Conservation (phyloP, 1,284 basidiomycete species). For the Rhodofomes roseus region DNA sequence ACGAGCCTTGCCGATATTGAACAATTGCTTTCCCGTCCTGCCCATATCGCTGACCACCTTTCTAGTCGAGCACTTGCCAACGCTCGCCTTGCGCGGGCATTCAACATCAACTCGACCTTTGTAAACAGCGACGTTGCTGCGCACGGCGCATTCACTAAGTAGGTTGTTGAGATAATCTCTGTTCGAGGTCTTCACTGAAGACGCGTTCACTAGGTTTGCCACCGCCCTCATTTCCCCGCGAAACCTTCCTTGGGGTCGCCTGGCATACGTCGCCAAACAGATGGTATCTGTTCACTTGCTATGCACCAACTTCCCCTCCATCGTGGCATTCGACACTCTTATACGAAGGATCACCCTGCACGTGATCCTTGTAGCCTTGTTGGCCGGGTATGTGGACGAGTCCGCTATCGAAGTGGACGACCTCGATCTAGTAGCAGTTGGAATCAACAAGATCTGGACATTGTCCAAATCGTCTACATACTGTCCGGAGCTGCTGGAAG, state of each 20-base stretch:
- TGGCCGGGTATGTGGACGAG: slow-evolving; percentile 31
- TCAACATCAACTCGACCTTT: slow-evolving; percentile 40
- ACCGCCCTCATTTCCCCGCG: slow-evolving; percentile 22
- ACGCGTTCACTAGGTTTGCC: slow-evolving; percentile 13
- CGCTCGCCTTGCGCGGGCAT: slow-evolving; percentile 36
- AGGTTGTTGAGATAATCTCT: background rate
- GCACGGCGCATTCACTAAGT: slow-evolving; percentile 30
- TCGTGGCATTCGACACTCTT: slow-evolving; percentile 32
- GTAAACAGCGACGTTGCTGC: slow-evolving; percentile 29
- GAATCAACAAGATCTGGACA: slow-evolving; percentile 40
- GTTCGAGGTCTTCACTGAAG: background rate
- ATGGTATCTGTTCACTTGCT: slow-evolving; percentile 27
- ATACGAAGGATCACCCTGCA: slow-evolving; percentile 42
- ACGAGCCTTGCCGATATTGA: background rate
- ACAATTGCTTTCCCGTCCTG: background rate
- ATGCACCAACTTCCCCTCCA: slow-evolving; percentile 2
- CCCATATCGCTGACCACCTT: slow-evolving; percentile 16
- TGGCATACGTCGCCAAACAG: slow-evolving; percentile 26
- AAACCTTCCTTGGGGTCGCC: slow-evolving; percentile 27
- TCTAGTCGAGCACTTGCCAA: slow-evolving; percentile 40
- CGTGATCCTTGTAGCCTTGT: slow-evolving; percentile 36
- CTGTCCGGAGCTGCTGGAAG: slow-evolving; percentile 13
- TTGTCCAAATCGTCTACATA: slow-evolving; percentile 31
- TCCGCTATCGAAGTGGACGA: slow-evolving; percentile 27
- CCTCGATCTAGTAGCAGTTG: slow-evolving; percentile 29